Conservation (phyloP, 345 rosid species). For the Rhizophora apiculata region DNA sequence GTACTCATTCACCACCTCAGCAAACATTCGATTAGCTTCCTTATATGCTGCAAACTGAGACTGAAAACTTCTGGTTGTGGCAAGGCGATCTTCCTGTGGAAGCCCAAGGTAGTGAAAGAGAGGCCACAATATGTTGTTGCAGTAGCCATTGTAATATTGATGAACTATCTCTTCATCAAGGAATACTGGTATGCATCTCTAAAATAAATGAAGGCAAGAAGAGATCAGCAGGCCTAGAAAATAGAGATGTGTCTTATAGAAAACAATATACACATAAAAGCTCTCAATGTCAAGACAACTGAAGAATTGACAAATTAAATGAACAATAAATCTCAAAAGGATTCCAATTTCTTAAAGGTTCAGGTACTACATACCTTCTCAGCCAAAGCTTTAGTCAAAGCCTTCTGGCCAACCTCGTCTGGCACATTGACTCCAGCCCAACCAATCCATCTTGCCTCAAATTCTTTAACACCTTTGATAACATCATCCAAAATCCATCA, state of each 20-base stretch:
- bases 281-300: background rate
- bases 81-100: constrained; percentile 99
- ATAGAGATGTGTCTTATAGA: background rate
- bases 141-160: constrained; percentile 96
- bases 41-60: constrained; percentile 95
- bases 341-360: background rate
- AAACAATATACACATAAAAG: background rate
- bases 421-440: constrained; percentile 99
- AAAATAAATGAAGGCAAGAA: constrained; percentile 16
- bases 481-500: constrained; percentile 36
- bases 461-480: constrained; percentile 87
- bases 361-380: constrained; percentile 56
- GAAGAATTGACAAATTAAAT: background rate
- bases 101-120: constrained; percentile 96
- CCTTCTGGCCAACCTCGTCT: constrained; percentile 87
- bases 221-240: constrained; percentile 2
- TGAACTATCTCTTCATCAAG: constrained; percentile 99
- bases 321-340: constrained; percentile 2
- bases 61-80: constrained; percentile 96
- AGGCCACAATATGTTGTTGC: constrained; percentile 99
- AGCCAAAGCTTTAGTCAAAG: constrained; percentile 93
- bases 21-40: constrained; percentile 98
- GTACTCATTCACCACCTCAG: constrained; percentile 87
- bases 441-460: constrained; percentile 99
- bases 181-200: constrained; percentile 99